Percentiles rank a stretch among this genome's conserved stretches.
These are phyloP conservation scores for Xerocomus brunneocitrinus DNA, from an alignment of 768 basidiomycete species.

Conservation along the genomic window DNA sequence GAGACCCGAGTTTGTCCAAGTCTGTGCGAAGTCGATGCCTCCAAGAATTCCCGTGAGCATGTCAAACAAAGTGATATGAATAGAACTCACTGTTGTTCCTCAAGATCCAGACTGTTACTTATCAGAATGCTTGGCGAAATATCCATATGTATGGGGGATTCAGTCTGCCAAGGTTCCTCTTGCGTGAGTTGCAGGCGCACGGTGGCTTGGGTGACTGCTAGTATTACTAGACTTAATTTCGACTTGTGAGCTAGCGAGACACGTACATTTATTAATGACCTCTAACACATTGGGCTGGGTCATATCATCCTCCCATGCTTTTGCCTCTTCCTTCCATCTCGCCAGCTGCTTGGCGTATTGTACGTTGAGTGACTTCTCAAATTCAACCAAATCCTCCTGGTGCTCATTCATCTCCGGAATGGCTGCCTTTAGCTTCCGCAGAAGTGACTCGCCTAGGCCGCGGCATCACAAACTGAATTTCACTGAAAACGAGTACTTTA, in stretches of 20 bases:
- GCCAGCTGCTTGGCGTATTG: background rate
- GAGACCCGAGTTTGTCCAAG: background rate
- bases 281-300: conserved; percentile 6
- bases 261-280: no score
- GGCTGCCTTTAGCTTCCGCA: background rate
- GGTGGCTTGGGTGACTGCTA: conserved; percentile 6
- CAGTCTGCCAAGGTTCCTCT: no score
- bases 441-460: background rate
- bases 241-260: background rate
- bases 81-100: conserved; percentile 18
- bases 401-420: conserved; percentile 6
- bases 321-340: background rate
- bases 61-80: no score
- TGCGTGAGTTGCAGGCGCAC: conserved; percentile 8
- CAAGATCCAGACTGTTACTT: conserved; percentile 11
- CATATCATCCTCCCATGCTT: background rate
- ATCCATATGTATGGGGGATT: background rate
- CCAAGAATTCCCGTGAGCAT: background rate
- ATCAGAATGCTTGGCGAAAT: conserved; percentile 15
- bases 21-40: background rate
- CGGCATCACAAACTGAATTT: no score
- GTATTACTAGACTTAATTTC: background rate
- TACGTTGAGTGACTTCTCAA: background rate
- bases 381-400: background rate
- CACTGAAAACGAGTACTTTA: background rate